Conservation (phyloP, 129 eudicot species). For the Arctium minus region DNA sequence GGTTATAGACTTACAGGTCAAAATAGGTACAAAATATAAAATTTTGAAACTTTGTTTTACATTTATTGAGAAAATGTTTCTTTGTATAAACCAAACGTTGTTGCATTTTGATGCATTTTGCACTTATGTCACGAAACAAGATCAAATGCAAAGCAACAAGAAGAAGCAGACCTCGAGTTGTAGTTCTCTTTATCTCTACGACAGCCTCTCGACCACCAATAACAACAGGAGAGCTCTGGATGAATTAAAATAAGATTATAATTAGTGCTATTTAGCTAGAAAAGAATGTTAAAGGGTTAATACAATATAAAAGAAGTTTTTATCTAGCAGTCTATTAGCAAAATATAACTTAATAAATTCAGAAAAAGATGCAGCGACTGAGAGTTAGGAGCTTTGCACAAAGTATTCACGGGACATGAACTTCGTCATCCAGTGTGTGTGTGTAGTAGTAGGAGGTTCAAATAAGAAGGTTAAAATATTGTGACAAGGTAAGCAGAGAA, state of each 20-base stretch:
- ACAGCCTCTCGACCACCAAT: conserved; percentile 51
- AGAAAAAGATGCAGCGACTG: not conserved
- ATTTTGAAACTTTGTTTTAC: not conserved
- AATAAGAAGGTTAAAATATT: too few species aligned
- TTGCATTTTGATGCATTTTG: not conserved
- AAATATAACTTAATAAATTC: not conserved
- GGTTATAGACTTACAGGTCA: not conserved
- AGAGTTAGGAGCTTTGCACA: not conserved
- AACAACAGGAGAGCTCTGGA: conserved; percentile 52
- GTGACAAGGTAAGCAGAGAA: not conserved
- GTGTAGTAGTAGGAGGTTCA: not conserved
- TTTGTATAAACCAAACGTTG: not conserved
- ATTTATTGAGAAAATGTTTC: not conserved
- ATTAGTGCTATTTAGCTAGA: not conserved
- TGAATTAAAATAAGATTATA: not conserved
- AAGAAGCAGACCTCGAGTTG: conserved; percentile 47
- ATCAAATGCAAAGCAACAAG: conserved; percentile 2
- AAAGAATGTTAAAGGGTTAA: not conserved
- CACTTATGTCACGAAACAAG: not conserved
- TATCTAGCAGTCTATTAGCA: not conserved
- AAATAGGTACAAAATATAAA: not conserved
- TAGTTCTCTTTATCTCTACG: conserved; percentile 60
- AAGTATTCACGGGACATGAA: not conserved
- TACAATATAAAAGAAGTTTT: not conserved
- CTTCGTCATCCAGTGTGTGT: not conserved